Percentiles rank a stretch among this genome's conserved stretches.
Evolutionary conservation across 1,284 basidiomycete genomes (phyloP).

Genomic region (Grifola frondosa): DNA sequence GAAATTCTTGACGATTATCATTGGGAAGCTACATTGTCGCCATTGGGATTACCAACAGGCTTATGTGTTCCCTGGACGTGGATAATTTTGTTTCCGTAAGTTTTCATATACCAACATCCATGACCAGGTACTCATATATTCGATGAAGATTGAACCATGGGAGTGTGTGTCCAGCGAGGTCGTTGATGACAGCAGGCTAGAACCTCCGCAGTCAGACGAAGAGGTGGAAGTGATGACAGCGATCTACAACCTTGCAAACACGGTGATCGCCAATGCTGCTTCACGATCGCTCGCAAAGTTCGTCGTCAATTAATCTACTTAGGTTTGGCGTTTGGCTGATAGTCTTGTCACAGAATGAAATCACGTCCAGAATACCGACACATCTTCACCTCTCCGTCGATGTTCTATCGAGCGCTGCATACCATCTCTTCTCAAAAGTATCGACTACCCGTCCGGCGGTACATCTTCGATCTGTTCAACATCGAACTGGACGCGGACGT

Average conservation of each 20-base stretch:
- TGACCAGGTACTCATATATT: too few species aligned
- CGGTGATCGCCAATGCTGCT: slow-evolving; percentile 91
- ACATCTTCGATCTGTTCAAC: slow-evolving; percentile 92
- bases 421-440: slow-evolving; percentile 87
- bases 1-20: slow-evolving; percentile 87
- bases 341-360: slow-evolving; percentile 63
- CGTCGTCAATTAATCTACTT: slow-evolving; percentile 19
- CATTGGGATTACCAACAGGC: slow-evolving; percentile 86
- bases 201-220: slow-evolving; percentile 65
- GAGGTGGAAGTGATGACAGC: slow-evolving; percentile 89
- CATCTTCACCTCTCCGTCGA: slow-evolving; percentile 74
- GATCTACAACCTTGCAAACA: slow-evolving; percentile 93
- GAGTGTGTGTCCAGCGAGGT: slow-evolving; percentile 45
- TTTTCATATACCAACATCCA: too few species aligned
- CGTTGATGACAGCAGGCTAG: slow-evolving; percentile 49
- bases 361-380: slow-evolving; percentile 72
- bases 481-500: slow-evolving; percentile 67
- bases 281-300: slow-evolving; percentile 85
- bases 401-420: slow-evolving; percentile 84
- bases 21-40: slow-evolving; percentile 90
- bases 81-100: slow-evolving; percentile 79
- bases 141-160: slow-evolving; percentile 78
- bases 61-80: slow-evolving; percentile 86
- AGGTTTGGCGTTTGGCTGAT: background rate
- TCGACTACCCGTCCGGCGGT: slow-evolving; percentile 86